Conservation (phyloP, 305 asterid species). For the Fraxinus greggii region DNA sequence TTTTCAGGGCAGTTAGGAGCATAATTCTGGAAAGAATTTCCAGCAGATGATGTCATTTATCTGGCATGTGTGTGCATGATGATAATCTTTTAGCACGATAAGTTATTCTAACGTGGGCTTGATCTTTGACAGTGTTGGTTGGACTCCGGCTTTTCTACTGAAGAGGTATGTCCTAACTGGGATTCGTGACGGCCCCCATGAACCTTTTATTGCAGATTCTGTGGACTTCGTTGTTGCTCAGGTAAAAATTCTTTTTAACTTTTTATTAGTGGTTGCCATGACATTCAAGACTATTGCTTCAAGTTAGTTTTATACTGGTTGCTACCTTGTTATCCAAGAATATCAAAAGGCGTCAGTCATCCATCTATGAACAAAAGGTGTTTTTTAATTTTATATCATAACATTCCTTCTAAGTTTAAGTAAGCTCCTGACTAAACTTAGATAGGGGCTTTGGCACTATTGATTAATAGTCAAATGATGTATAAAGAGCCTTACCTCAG, state of each 20-base stretch:
- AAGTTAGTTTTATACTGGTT: background rate
- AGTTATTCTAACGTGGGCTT: constrained; percentile 28
- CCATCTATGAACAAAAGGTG: background rate
- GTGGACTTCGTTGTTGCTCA: constrained; percentile 96
- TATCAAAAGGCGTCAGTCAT: background rate
- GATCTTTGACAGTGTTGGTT: constrained; percentile 69
- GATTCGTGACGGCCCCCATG: constrained; percentile 90
- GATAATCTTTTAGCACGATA: constrained; percentile 15
- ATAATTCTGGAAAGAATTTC: background rate
- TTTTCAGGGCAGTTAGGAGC: background rate
- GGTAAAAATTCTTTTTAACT: constrained; percentile 50
- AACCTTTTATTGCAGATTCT: constrained; percentile 96
- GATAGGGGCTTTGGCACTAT: background rate
- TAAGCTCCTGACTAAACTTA: background rate
- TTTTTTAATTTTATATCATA: background rate
- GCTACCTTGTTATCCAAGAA: background rate
- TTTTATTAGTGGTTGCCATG: background rate
- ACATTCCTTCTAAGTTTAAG: background rate
- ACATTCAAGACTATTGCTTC: background rate
- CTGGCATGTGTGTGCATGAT: background rate
- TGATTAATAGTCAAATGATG: background rate
- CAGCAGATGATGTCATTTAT: background rate
- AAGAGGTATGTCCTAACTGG: constrained; percentile 86
- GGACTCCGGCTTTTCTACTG: constrained; percentile 88
- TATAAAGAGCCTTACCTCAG: background rate